phyloP scores from a whole-genome alignment of 257 asterid species.

The Nicotiana knightiana region DNA sequence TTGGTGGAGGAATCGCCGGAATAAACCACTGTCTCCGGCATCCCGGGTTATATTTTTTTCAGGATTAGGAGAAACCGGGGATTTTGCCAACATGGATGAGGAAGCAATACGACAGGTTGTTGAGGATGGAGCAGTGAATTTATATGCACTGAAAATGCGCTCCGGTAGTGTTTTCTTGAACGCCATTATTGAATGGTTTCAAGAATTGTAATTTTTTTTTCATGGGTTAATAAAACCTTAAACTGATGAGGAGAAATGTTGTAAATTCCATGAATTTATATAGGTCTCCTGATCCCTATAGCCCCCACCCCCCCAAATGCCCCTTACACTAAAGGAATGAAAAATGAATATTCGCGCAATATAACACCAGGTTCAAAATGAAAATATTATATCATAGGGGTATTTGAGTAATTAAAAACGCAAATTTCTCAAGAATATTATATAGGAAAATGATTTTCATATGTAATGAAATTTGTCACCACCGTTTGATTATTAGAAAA shows the following conservation, averaged over 20 bases:
- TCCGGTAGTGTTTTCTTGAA: slow-evolving; percentile 3
- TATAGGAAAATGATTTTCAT: too few relatives aligned
- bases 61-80: background rate
- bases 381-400: background rate
- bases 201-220: too few relatives aligned
- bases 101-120: slow-evolving; percentile 6
- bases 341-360: too few relatives aligned
- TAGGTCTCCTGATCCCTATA: background rate
- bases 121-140: background rate
- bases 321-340: too few relatives aligned
- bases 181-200: background rate
- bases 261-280: background rate
- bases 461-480: too few relatives aligned
- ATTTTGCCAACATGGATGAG: background rate
- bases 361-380: background rate
- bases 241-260: background rate
- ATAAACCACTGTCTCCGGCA: background rate
- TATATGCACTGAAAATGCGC: slow-evolving; percentile 1
- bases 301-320: too few relatives aligned
- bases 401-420: background rate
- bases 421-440: too few relatives aligned
- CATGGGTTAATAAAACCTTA: too few relatives aligned
- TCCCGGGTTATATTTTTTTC: background rate
- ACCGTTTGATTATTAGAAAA: background rate
- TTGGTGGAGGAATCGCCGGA: slow-evolving; percentile 6